These are phyloP conservation scores for Rhizoclosmatium globosum DNA, from an alignment of 192 early-diverging fungal genomes.

Conservation along the genomic window DNA sequence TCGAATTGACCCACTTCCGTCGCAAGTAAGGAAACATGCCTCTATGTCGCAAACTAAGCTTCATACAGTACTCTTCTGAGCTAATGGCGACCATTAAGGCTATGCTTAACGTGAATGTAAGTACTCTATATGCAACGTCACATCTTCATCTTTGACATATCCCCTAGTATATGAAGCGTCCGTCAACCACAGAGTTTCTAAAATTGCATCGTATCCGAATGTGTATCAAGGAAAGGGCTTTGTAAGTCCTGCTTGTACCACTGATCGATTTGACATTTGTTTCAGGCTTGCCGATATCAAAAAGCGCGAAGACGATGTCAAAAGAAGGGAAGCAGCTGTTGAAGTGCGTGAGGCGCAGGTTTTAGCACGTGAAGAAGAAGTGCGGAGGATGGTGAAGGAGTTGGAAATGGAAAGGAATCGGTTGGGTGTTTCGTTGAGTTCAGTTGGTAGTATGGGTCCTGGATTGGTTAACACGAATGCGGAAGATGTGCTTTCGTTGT, in stretches of 20 bases:
- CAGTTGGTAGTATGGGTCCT: background rate
- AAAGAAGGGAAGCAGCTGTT: slow-evolving; percentile 33
- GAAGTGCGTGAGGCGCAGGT: slow-evolving; percentile 32
- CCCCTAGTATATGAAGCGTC: slow-evolving; percentile 19
- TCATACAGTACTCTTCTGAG: slow-evolving; percentile 45
- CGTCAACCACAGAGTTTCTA: slow-evolving; percentile 21
- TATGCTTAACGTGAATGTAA: slow-evolving; percentile 69
- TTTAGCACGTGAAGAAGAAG: slow-evolving; percentile 38
- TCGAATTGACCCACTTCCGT: slow-evolving; percentile 60
- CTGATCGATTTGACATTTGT: background rate
- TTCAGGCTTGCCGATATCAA: slow-evolving; percentile 31
- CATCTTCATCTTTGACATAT: slow-evolving; percentile 17
- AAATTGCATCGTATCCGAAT: slow-evolving; percentile 21
- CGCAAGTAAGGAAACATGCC: slow-evolving; percentile 33
- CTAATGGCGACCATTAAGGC: slow-evolving; percentile 51
- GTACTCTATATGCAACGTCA: slow-evolving; percentile 1
- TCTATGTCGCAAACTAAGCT: background rate
- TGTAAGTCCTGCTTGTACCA: background rate
- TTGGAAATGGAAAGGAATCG: background rate
- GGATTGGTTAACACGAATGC: background rate
- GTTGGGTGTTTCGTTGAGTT: background rate
- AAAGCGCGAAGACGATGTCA: slow-evolving; percentile 40
- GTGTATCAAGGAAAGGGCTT: slow-evolving; percentile 17
- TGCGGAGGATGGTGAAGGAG: background rate
- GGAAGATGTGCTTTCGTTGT: background rate